Conservation (phyloP, 1,284 basidiomycete species). For the Ustilago curta region DNA sequence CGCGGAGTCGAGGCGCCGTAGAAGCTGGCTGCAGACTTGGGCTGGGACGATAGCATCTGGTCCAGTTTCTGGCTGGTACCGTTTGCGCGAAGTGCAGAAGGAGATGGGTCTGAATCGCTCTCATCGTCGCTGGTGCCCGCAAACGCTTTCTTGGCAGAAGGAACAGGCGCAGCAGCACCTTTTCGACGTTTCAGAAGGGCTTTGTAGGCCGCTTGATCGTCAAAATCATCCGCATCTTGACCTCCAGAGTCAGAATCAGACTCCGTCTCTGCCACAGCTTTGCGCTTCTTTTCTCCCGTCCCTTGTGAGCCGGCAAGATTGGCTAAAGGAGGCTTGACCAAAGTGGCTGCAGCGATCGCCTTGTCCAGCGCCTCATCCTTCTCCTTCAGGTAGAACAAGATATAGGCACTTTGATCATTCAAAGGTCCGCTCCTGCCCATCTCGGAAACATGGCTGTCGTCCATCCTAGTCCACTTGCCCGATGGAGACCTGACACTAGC, state of each 20-base stretch:
- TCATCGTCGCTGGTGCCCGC: slow-evolving; percentile 4
- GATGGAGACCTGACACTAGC: slow-evolving; percentile 82
- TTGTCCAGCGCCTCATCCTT: slow-evolving; percentile 46
- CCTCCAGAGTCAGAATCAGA: slow-evolving; percentile 6
- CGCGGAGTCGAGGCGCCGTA: slow-evolving; percentile 19
- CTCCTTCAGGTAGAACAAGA: slow-evolving; percentile 89
- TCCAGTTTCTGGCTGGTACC: slow-evolving; percentile 24
- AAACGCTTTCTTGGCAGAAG: not conserved
- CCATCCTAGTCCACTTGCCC: slow-evolving; percentile 89
- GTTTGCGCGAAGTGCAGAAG: not conserved
- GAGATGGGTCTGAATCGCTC: slow-evolving; percentile 8
- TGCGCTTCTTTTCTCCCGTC: slow-evolving; percentile 22
- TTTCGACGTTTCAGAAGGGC: slow-evolving; percentile 28
- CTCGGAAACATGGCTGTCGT: slow-evolving; percentile 82
- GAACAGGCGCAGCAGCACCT: slow-evolving; percentile 2
- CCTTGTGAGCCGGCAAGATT: slow-evolving; percentile 1
- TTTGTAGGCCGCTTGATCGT: slow-evolving; percentile 23
- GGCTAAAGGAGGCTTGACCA: not conserved
- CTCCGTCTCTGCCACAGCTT: slow-evolving; percentile 16
- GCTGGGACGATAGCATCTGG: slow-evolving; percentile 32
- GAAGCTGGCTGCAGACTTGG: slow-evolving; percentile 46
- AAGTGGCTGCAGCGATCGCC: slow-evolving; percentile 22
- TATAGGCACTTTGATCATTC: slow-evolving; percentile 84
- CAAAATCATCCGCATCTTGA: slow-evolving; percentile 8
- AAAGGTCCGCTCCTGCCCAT: slow-evolving; percentile 66